phyloP scores from a whole-genome alignment of 2,329 filamentous ascomycete genomes.

The Helotiales sp. region DNA sequence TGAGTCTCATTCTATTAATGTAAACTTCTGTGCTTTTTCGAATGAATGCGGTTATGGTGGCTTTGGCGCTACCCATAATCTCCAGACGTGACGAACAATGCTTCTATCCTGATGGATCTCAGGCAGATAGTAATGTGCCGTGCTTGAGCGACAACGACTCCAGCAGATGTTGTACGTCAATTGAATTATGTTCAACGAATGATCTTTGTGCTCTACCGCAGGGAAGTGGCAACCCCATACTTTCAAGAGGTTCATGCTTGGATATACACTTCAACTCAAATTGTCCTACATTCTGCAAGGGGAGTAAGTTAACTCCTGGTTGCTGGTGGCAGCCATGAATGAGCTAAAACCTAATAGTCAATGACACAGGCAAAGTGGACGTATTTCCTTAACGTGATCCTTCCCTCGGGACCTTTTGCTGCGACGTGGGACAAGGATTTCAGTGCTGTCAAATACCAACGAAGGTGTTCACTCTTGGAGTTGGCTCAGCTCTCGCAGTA shows the following conservation, averaged over 20 bases:
- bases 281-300: slow-evolving; percentile 21
- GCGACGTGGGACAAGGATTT: slow-evolving; percentile 18
- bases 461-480: slow-evolving; percentile 15
- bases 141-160: slow-evolving; percentile 11
- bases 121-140: slow-evolving; percentile 13
- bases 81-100: slow-evolving; percentile 4
- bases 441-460: slow-evolving; percentile 11
- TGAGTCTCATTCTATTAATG: not conserved
- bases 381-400: slow-evolving; percentile 17
- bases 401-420: slow-evolving; percentile 17
- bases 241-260: slow-evolving; percentile 17
- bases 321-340: not conserved
- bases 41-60: slow-evolving; percentile 5
- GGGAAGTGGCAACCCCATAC: slow-evolving; percentile 6
- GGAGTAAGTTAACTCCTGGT: slow-evolving; percentile 10
- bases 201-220: slow-evolving; percentile 20
- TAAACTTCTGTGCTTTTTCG: slow-evolving; percentile 12
- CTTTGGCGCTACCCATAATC: slow-evolving; percentile 8
- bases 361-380: slow-evolving; percentile 6
- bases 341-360: slow-evolving; percentile 5
- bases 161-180: slow-evolving; percentile 19
- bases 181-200: slow-evolving; percentile 21
- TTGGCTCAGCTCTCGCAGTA: slow-evolving; percentile 5
- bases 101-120: slow-evolving; percentile 14
- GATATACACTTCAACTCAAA: slow-evolving; percentile 13